phyloP scores from a whole-genome alignment of 2,329 filamentous ascomycete genomes.

The Fusarium veterinarium region DNA sequence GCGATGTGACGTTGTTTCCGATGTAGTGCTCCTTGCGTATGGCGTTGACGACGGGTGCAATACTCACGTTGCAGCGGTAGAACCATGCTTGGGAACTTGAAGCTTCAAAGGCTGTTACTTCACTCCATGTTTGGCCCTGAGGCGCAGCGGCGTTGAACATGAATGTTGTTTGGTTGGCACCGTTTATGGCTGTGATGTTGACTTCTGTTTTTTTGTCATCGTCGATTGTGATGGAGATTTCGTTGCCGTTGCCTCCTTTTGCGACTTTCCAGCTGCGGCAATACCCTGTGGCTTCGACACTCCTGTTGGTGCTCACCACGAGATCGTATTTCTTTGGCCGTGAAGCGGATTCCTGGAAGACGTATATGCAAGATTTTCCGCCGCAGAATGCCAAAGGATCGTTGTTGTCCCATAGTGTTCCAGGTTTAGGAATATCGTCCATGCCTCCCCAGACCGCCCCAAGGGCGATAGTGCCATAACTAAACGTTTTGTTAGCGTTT shows the following conservation, averaged over 20 bases:
- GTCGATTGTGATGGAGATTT: constrained; percentile 26
- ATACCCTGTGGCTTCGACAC: constrained; percentile 11
- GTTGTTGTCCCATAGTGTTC: constrained; percentile 47
- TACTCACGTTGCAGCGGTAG: constrained; percentile 40
- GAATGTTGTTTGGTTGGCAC: constrained; percentile 33
- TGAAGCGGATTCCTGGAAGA: constrained; percentile 52
- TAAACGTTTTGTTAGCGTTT: constrained; percentile 14
- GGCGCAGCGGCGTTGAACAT: constrained; percentile 31
- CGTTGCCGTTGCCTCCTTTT: constrained; percentile 29
- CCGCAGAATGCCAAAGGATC: constrained; percentile 50
- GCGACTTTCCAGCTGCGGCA: constrained; percentile 38
- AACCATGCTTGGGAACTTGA: constrained; percentile 35
- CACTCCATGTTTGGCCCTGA: constrained; percentile 29
- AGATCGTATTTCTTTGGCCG: constrained; percentile 21
- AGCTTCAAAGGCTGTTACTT: constrained; percentile 39
- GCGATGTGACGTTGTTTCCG: constrained; percentile 30
- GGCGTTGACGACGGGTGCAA: constrained; percentile 33
- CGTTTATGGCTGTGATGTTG: constrained; percentile 24
- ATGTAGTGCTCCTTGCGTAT: constrained; percentile 27
- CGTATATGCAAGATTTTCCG: constrained; percentile 45
- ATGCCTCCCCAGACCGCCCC: constrained; percentile 41
- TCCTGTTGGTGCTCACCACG: constrained; percentile 32
- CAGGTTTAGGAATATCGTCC: constrained; percentile 43
- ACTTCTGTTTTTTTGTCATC: constrained; percentile 1
- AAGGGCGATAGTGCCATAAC: constrained; percentile 54